Evolutionary conservation across 2,329 filamentous ascomycete species (phyloP), one percentile per base, ranked within the genome.

Genomic region (Xylariaceae sp.): DNA sequence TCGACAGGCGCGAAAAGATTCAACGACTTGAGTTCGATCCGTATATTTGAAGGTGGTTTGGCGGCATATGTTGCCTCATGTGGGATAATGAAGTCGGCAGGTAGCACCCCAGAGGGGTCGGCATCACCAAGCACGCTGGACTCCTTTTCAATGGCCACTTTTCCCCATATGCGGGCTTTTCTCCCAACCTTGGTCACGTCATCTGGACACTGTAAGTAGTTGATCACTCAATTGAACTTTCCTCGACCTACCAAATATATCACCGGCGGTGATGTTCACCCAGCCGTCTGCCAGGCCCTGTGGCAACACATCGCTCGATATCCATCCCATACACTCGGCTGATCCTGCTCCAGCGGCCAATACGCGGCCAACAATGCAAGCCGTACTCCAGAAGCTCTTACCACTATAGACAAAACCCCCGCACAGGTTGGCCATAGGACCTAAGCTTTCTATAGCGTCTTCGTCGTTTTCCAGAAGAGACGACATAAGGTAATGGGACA

Each of bases 301-400:
- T 0, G 80, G 80, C 2, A 72, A 54, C 15, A 83, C 68, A 39
- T 80, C 74, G 22, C 75, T 81, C 9, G 79, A 82, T 39, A 85
- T 69, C 81, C 81, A 83, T 38, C 81, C 81, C 78, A 85, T 79
- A 55, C 81, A 81, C 55, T 85, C 81, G 0, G 73, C 73, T 13
- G 79, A 74, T 3, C 79, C 79, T 39, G 73, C 73, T 7, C 78
- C 76, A 19, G 79, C 80, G 22, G 80, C 80, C 26, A 85, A 64
- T 3, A 85, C 79, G 19, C 79, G 74, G 3, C 81, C 81, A 9
- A 85, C 74, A 32, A 85, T 69, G 55, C 80, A 84, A 11, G 74
- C 71, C 1, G 77, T 83, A 60, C 80, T 85, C 81, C 81, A 85
- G 57, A 84, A 85, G 47, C 79, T 85, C 65, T 78, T 81, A 2